phyloP scores from a whole-genome alignment of 192 early-diverging fungal species.

The Diversispora eburnea region DNA sequence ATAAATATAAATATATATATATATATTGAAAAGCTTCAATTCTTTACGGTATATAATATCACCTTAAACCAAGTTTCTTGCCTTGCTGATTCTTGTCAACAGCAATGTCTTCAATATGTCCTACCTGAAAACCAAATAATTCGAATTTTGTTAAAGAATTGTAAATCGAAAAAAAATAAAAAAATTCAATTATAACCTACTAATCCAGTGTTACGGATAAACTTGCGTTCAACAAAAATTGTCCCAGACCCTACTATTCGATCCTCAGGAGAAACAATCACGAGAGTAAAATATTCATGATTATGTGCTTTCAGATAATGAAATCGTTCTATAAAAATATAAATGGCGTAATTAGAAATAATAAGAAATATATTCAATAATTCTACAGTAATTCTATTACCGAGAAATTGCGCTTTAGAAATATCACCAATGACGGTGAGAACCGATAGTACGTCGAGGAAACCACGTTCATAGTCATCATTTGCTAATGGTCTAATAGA shows the following conservation, averaged over 20 bases:
- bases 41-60: neutral
- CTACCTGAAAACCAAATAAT: conserved; percentile 45
- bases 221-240: conserved; percentile 81
- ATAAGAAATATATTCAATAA: neutral
- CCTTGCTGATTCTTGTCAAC: conserved; percentile 58
- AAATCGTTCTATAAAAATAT: conserved; percentile 54
- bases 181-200: conserved; percentile 40
- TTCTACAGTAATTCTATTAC: conserved; percentile 29
- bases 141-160: neutral
- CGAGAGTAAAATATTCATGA: conserved; percentile 77
- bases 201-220: conserved; percentile 72
- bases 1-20: too few species aligned
- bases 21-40: conserved; percentile 37
- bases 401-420: conserved; percentile 65
- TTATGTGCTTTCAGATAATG: conserved; percentile 71
- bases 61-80: conserved; percentile 54
- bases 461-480: conserved; percentile 75
- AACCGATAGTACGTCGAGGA: conserved; percentile 56
- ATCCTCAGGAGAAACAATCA: conserved; percentile 68
- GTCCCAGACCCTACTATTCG: conserved; percentile 77
- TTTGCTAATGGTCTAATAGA: conserved; percentile 60
- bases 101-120: conserved; percentile 79
- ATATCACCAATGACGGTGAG: conserved; percentile 74
- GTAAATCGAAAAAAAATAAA: neutral
- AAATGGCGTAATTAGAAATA: neutral